Evolutionary conservation across 2,329 filamentous ascomycete genomes (phyloP).

Genomic region (Aurifilum marmelostoma): DNA sequence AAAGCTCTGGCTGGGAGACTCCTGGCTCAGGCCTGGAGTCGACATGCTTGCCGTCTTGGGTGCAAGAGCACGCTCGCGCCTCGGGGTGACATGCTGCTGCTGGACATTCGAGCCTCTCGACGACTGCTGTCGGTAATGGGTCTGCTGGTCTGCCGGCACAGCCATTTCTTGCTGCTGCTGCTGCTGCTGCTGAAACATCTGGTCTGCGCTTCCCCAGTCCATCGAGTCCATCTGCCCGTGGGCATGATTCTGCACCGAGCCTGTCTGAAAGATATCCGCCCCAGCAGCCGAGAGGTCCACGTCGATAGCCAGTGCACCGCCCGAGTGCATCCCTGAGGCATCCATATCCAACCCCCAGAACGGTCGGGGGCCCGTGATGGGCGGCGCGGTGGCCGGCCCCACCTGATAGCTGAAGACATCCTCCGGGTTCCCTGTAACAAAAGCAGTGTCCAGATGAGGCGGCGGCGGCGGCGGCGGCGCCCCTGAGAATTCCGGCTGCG

Average conservation of each 20-base stretch:
- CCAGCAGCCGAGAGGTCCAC: constrained; percentile 51
- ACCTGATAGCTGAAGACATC: constrained; percentile 65
- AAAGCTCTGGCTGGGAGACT: constrained; percentile 32
- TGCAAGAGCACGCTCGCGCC: constrained; percentile 52
- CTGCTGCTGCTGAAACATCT: constrained; percentile 57
- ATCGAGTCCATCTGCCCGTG: constrained; percentile 55
- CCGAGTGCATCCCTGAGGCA: constrained; percentile 55
- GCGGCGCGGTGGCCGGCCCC: constrained; percentile 54
- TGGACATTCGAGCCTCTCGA: constrained; percentile 31
- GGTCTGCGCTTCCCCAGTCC: constrained; percentile 60
- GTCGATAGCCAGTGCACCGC: constrained; percentile 22
- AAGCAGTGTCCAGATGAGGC: constrained; percentile 48
- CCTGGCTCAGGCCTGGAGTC: constrained; percentile 39
- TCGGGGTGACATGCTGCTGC: constrained; percentile 38
- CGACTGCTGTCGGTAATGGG: constrained; percentile 31
- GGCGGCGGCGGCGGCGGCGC: constrained; percentile 48
- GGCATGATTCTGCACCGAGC: constrained; percentile 33
- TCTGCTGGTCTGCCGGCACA: constrained; percentile 35
- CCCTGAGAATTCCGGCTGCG: constrained; percentile 54
- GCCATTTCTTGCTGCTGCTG: constrained; percentile 40
- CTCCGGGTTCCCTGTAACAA: constrained; percentile 48
- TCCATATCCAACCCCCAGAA: constrained; percentile 67
- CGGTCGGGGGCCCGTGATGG: constrained; percentile 45
- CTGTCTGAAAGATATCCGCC: constrained; percentile 48
- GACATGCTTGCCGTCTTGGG: constrained; percentile 49